Evolutionary conservation across 2,329 filamentous ascomycete species (phyloP), one percentile per base, ranked within the genome.

Genomic region (Diaporthe humulicola): DNA sequence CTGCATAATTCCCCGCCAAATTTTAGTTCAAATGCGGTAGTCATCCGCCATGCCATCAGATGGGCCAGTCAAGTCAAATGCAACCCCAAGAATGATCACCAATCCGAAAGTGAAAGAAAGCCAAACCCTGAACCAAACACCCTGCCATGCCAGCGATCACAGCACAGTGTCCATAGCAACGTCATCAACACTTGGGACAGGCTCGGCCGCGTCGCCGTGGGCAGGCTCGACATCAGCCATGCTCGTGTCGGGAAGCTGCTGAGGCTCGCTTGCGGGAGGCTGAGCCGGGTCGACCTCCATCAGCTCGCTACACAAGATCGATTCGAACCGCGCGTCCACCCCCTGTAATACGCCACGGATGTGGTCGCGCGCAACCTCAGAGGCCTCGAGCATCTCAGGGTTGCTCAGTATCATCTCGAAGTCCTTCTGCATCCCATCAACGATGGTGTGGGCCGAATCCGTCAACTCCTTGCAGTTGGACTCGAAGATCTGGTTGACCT

Each of bases 321-420:
- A 36, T 45, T 52, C 36, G 50, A 75, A 75, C 6, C 30, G 57
- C 10, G 48, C 25, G 19, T 75, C 74, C 10, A 74, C 71, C 22
- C 48, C 52, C n/a, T 45, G 36, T n/a, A 75, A 48, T 0, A 76
- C 10, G 25, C 4, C n/a, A 9, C 54, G 50, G 58, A 60, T 70
- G n/a, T 60, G 50, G 5, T 52, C 71, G 7, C 67, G 74, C 30
- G 67, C 74, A 6, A 71, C 61, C 6, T 60, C 58, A 12, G 52
- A 61, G 19, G 52, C 72, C 25, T 76, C 72, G 25, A 74, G 40
- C 33, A 38, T 69, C 52, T 61, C 60, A 3, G 64, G 40, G 14
- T 40, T 56, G 22, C 12, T 19, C 22, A 76, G 38, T 22, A 74
- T 25, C 17, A 17, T 42, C 17, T 42, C 30, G 25, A 60, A 76